A percentile compares a stretch with the other conserved stretches of the same genome.
Evolutionary conservation across 2,329 filamentous ascomycete species (phyloP).

Genomic region (Rhynchosporium graminicola): DNA sequence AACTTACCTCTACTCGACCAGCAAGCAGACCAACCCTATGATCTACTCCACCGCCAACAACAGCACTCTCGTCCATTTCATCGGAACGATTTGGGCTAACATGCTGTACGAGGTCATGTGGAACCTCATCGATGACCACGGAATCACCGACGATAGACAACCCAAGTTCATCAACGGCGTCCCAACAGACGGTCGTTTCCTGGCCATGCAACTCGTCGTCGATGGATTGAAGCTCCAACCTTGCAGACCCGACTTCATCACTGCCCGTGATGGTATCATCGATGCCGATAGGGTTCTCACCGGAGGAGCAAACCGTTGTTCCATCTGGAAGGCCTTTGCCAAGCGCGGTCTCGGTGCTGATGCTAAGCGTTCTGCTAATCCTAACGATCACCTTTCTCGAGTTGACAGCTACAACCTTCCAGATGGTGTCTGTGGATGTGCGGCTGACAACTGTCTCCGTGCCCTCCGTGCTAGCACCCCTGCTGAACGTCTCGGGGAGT

Average conservation of each 20-base stretch:
- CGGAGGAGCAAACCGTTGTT: constrained; percentile 8
- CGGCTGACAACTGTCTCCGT: constrained; percentile 42
- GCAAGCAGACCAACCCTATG: constrained; percentile 16
- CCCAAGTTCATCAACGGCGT: constrained; percentile 12
- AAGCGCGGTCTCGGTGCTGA: constrained; percentile 16
- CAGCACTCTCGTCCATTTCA: constrained; percentile 14
- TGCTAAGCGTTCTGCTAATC: constrained; percentile 11
- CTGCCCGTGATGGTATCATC: constrained; percentile 13
- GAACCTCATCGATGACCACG: constrained; percentile 15
- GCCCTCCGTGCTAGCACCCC: constrained; percentile 40
- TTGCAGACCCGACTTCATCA: constrained; percentile 15
- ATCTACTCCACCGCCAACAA: constrained; percentile 15
- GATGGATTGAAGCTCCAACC: constrained; percentile 17
- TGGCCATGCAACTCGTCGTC: constrained; percentile 16
- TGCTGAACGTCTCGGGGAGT: constrained; percentile 39
- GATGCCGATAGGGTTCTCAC: constrained; percentile 17
- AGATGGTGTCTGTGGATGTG: constrained; percentile 20
- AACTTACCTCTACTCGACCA: constrained; percentile 16
- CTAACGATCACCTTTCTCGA: constrained; percentile 14
- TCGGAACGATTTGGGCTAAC: constrained; percentile 14
- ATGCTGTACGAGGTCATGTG: constrained; percentile 19
- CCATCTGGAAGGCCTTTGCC: constrained; percentile 15
- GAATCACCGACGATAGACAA: constrained; percentile 3
- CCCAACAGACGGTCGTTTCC: constrained; percentile 14
- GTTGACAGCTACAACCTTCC: constrained; percentile 22